These are phyloP conservation scores for Kodamaea ohmeri DNA, from an alignment of 1,139 yeast genomes.

Conservation along the genomic window DNA sequence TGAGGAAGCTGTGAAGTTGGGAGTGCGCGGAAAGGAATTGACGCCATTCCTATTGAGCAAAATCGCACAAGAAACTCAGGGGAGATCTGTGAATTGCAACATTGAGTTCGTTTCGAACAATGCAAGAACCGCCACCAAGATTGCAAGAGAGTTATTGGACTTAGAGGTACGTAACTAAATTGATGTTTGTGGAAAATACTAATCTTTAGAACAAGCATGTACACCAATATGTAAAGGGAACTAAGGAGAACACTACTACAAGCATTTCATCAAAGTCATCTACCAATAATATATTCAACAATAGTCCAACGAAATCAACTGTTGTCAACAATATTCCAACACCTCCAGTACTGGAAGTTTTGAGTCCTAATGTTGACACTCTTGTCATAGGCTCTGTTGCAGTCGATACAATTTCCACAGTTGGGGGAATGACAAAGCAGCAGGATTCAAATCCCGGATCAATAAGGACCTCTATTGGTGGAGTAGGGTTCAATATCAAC, in stretches of 20 bases:
- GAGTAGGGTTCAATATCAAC: constrained; percentile 80
- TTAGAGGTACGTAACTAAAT: constrained; percentile 20
- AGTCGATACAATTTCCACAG: constrained; percentile 59
- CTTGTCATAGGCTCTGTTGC: constrained; percentile 76
- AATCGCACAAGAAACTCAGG: constrained; percentile 65
- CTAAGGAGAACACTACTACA: neutral
- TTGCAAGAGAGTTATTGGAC: constrained; percentile 53
- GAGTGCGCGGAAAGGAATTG: constrained; percentile 66
- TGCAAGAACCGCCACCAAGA: constrained; percentile 64
- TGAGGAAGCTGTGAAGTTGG: constrained; percentile 49
- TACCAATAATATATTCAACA: no score
- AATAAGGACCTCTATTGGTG: constrained; percentile 62
- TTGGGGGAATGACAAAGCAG: constrained; percentile 29
- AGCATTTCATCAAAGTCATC: no score
- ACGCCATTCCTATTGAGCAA: constrained; percentile 74
- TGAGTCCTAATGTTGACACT: constrained; percentile 1
- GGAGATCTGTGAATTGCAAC: constrained; percentile 69
- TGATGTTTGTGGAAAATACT: constrained; percentile 7
- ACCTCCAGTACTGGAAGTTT: no score
- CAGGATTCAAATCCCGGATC: constrained; percentile 76
- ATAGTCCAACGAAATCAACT: no score
- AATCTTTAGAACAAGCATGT: constrained; percentile 4
- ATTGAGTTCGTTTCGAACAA: constrained; percentile 76
- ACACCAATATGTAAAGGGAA: neutral
- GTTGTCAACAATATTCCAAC: no score